phyloP scores from a whole-genome alignment of 768 basidiomycete species.

The Heimioporus sp. region DNA sequence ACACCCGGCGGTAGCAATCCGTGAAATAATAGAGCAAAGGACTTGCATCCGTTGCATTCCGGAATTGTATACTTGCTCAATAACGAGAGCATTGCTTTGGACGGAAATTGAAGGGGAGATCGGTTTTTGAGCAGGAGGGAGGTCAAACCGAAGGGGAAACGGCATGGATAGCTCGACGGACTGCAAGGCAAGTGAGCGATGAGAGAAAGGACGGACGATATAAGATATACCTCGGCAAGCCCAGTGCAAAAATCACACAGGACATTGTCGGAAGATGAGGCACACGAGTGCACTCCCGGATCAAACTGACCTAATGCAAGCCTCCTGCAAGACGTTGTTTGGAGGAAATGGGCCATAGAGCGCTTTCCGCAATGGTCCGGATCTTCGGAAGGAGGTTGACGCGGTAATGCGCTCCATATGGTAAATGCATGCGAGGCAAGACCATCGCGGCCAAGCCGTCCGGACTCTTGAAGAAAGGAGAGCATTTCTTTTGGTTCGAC shows the following conservation, averaged over 20 bases:
- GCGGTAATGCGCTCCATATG: not conserved
- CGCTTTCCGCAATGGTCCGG: not conserved
- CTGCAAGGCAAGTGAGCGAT: no score
- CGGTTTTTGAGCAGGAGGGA: not conserved
- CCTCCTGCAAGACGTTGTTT: not conserved
- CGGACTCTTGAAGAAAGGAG: constrained; percentile 12
- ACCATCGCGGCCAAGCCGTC: constrained; percentile 7
- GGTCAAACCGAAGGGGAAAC: no score
- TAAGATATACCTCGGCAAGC: no score
- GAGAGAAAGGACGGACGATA: no score
- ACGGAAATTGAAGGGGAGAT: no score
- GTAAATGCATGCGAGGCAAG: not conserved
- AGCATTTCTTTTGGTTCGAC: constrained; percentile 6
- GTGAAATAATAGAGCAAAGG: not conserved
- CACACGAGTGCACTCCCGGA: not conserved
- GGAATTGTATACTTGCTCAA: no score
- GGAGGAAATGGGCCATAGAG: not conserved
- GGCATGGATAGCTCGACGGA: no score
- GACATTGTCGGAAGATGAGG: not conserved
- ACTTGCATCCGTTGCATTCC: not conserved
- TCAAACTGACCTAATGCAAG: not conserved
- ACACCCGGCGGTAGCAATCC: not conserved
- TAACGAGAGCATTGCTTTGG: no score
- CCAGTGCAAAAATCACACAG: not conserved
- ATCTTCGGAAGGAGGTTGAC: not conserved